Evolutionary conservation across 345 rosid species (phyloP).

Genomic region (Aegle marmelos): DNA sequence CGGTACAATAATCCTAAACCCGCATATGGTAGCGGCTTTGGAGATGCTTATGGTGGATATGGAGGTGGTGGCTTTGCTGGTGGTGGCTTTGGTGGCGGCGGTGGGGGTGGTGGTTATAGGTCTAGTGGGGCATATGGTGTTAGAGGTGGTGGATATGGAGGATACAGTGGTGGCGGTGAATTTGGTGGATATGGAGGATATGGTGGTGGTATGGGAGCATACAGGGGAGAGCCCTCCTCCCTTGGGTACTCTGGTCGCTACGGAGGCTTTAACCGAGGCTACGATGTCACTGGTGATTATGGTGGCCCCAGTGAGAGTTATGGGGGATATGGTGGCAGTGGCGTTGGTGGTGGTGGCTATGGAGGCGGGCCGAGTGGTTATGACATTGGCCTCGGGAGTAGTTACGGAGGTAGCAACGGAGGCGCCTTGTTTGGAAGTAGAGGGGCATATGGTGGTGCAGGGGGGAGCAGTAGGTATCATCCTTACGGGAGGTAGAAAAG

Average conservation of each 20-base stretch:
- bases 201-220: constrained; percentile 60
- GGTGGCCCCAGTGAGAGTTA: constrained; percentile 62
- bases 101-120: constrained; percentile 46
- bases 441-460: constrained; percentile 63
- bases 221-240: constrained; percentile 71
- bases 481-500: constrained; percentile 70
- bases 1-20: constrained; percentile 61
- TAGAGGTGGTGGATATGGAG: constrained; percentile 58
- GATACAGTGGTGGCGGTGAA: constrained; percentile 59
- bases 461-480: constrained; percentile 65
- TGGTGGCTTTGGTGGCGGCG: constrained; percentile 41
- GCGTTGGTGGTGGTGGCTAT: constrained; percentile 38
- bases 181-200: constrained; percentile 66
- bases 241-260: constrained; percentile 74
- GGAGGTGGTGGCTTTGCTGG: constrained; percentile 62
- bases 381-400: constrained; percentile 35
- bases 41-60: constrained; percentile 34
- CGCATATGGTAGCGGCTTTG: constrained; percentile 53
- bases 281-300: constrained; percentile 55
- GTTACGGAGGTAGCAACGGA: constrained; percentile 37
- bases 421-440: constrained; percentile 40
- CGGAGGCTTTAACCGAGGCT: constrained; percentile 67
- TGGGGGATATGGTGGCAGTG: constrained; percentile 52
- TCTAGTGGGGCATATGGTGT: constrained; percentile 63
- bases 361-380: constrained; percentile 32